Conservation (phyloP, 176 grass and related monocot species). For the Juncus inflexus region DNA sequence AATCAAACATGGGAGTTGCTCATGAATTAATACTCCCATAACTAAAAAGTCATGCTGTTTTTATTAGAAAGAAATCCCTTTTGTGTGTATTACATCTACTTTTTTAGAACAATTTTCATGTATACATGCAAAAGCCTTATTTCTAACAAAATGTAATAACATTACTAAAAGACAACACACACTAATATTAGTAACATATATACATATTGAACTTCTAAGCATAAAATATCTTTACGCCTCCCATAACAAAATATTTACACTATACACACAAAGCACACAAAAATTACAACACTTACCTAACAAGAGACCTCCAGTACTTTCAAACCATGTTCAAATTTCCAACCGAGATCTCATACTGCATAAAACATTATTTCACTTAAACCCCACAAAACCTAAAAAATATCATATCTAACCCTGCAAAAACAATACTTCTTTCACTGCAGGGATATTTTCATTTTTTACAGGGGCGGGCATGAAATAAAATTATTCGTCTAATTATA, state of each 20-base stretch:
- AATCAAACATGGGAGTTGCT: no score
- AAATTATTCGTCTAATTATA: neutral
- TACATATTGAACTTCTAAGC: neutral
- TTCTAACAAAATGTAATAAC: no score
- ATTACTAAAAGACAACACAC: no score
- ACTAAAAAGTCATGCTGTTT: no score
- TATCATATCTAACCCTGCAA: constrained; percentile 7
- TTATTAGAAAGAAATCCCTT: no score
- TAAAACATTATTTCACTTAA: neutral
- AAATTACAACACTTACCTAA: constrained; percentile 13
- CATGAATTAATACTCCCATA: no score
- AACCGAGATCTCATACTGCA: constrained; percentile 4
- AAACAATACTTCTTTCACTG: neutral
- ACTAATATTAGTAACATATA: no score
- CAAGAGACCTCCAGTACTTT: neutral
- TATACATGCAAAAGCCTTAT: no score
- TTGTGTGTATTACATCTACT: no score
- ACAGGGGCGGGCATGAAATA: neutral
- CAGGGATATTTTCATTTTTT: constrained; percentile 15
- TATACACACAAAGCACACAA: neutral
- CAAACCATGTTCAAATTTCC: no score
- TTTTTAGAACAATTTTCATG: no score
- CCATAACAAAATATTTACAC: constrained; percentile 21
- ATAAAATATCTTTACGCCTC: neutral
- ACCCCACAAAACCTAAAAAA: neutral